Evolutionary conservation across 2,329 filamentous ascomycete genomes (phyloP), one percentile per base, ranked within the genome.

Genomic region (Hymenoscyphus occultus): DNA sequence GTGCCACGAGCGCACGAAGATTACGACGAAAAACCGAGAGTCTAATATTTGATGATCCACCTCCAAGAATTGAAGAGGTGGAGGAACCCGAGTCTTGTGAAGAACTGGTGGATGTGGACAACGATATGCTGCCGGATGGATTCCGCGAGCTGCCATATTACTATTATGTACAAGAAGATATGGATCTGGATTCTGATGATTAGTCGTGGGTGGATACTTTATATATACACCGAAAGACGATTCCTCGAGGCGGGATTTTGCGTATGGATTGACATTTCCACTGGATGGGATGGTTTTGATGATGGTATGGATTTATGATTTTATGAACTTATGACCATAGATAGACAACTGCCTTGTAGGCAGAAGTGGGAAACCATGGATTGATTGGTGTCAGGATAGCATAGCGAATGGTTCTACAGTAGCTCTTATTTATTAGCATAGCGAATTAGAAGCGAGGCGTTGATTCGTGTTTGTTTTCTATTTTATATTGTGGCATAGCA

Each of bases 11-110:
- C 67, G 74, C 73, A n/a, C 68, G 75, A 40, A 70, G 75, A 64
- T 62, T 76, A 39, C 62, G 75, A 54, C 68, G 75, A 56, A 76
- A 75, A 60, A 68, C 69, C n/a, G 61, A 60, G 14, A 75, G 74
- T 64, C 62, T 76, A 13, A 70, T 74, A 13, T 76, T 76, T 64
- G 75, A 76, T 57, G 75, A 76, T 64, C 74, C 74, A 1, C 74
- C 75, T 0, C 70, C 73, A 32, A 66, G 73, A 40, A 76, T 76
- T 60, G 70, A 72, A 3, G 75, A 76, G 64, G 68, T 71, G 59
- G 73, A 75, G 22, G 74, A 76, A 61, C 73, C 74, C 9, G 74
- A 75, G 28, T 72, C 70, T 40, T 73, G 71, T 40, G 74, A 74
- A 61, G 74, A 75, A 59, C 59, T 73, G 9, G 59, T 75, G 2